A percentile compares a stretch with the other conserved stretches of the same genome.
Evolutionary conservation across 257 asterid species (phyloP).

Genomic region (Solanum chmielewskii): DNA sequence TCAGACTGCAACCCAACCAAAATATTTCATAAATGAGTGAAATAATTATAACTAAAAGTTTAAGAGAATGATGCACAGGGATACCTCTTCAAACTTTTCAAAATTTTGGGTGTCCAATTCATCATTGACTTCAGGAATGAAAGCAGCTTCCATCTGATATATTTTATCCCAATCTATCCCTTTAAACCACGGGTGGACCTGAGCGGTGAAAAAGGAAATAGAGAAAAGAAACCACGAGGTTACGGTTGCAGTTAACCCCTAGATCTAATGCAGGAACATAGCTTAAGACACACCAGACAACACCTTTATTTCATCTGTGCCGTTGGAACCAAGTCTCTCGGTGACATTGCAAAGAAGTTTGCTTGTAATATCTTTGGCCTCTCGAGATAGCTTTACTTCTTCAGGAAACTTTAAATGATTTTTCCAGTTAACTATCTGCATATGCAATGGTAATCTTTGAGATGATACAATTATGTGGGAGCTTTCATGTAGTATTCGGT

Average conservation of each 20-base stretch:
- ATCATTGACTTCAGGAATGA: constrained; percentile 84
- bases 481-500: background rate
- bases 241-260: constrained; percentile 6
- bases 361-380: constrained; percentile 77
- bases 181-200: constrained; percentile 88
- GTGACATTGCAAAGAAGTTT: constrained; percentile 78
- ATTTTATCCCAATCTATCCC: constrained; percentile 74
- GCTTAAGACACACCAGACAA: constrained; percentile 33
- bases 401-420: constrained; percentile 85
- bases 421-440: constrained; percentile 96
- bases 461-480: background rate
- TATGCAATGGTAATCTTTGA: background rate
- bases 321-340: constrained; percentile 85
- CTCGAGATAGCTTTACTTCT: constrained; percentile 71
- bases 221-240: background rate
- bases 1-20: constrained; percentile 43
- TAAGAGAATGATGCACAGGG: background rate
- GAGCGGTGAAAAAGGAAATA: background rate
- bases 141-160: constrained; percentile 82
- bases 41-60: background rate
- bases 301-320: constrained; percentile 90
- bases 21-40: background rate
- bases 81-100: constrained; percentile 93
- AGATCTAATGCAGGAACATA: constrained; percentile 9
- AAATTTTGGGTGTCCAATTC: constrained; percentile 92